These are phyloP conservation scores for Posidonia oceanica DNA, from an alignment of 116 monocot species.

Conservation along the genomic window DNA sequence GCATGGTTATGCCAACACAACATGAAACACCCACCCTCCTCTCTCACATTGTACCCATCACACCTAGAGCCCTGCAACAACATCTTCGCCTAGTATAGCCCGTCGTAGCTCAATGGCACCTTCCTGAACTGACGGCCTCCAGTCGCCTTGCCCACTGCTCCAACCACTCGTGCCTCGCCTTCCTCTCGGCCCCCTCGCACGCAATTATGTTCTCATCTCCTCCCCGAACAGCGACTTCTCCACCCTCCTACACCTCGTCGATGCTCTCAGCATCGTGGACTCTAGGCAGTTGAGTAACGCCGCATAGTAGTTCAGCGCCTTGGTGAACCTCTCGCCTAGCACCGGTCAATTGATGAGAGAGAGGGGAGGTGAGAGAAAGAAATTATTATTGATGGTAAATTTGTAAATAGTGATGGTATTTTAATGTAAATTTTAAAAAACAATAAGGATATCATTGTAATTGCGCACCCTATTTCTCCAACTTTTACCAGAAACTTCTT, in stretches of 20 bases:
- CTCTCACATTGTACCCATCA: conserved; percentile 37
- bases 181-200: conserved; percentile 53
- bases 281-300: conserved; percentile 68
- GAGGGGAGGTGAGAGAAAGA: too few species aligned
- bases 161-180: conserved; percentile 62
- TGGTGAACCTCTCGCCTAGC: conserved; percentile 48
- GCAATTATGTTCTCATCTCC: conserved; percentile 59
- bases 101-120: conserved; percentile 32
- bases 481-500: too few species aligned
- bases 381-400: too few species aligned
- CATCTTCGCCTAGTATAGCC: conserved; percentile 28
- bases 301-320: conserved; percentile 73
- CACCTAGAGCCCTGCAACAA: conserved; percentile 29
- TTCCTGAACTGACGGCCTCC: conserved; percentile 34
- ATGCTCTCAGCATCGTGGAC: conserved; percentile 21
- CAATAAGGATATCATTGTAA: too few species aligned
- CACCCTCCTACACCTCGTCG: conserved; percentile 30
- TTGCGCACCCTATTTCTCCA: too few species aligned
- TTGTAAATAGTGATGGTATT: too few species aligned
- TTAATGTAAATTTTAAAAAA: too few species aligned
- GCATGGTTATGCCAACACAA: conserved; percentile 52
- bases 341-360: conserved; percentile 32
- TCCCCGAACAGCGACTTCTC: conserved; percentile 53
- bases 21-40: conserved; percentile 30
- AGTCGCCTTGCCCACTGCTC: conserved; percentile 41